Conservation (phyloP, 1,284 basidiomycete genomes). For the Boletus chippewaensis region DNA sequence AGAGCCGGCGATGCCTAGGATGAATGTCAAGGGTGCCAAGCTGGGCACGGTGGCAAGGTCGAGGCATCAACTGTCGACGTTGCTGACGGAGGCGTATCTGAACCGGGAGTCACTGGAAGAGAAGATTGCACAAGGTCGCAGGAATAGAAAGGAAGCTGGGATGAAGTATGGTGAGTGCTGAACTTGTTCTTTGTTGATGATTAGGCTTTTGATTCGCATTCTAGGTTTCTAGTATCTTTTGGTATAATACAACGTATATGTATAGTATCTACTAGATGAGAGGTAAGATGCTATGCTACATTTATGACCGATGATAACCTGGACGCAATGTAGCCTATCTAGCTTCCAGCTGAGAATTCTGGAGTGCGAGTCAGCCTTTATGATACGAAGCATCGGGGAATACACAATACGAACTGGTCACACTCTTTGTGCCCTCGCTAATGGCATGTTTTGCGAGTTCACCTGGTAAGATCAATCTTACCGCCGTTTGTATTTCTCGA, state of each 20-base stretch:
- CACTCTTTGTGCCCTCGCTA: slow-evolving; percentile 56
- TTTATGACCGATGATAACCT: not conserved
- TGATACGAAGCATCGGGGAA: not conserved
- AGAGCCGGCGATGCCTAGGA: slow-evolving; percentile 54
- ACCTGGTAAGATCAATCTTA: slow-evolving; percentile 71
- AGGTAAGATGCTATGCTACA: slow-evolving; percentile 25
- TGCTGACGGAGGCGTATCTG: slow-evolving; percentile 70
- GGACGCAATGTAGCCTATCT: not conserved
- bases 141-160: slow-evolving; percentile 79
- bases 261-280: slow-evolving; percentile 14
- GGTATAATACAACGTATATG: slow-evolving; percentile 4
- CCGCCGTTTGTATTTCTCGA: slow-evolving; percentile 73
- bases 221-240: slow-evolving; percentile 33
- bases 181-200: not conserved
- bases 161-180: slow-evolving; percentile 69
- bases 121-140: slow-evolving; percentile 67
- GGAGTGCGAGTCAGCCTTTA: slow-evolving; percentile 8
- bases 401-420: slow-evolving; percentile 33
- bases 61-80: slow-evolving; percentile 68
- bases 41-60: slow-evolving; percentile 60
- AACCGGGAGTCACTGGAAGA: slow-evolving; percentile 76
- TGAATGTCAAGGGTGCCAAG: slow-evolving; percentile 75
- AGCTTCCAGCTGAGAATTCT: slow-evolving; percentile 34
- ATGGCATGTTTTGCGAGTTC: slow-evolving; percentile 58
- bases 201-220: slow-evolving; percentile 27